A percentile compares a stretch with the other conserved stretches of the same genome.
These are phyloP conservation scores for Chlorella sp. DNA, from an alignment of 139 green algal genomes.

Conservation along the genomic window DNA sequence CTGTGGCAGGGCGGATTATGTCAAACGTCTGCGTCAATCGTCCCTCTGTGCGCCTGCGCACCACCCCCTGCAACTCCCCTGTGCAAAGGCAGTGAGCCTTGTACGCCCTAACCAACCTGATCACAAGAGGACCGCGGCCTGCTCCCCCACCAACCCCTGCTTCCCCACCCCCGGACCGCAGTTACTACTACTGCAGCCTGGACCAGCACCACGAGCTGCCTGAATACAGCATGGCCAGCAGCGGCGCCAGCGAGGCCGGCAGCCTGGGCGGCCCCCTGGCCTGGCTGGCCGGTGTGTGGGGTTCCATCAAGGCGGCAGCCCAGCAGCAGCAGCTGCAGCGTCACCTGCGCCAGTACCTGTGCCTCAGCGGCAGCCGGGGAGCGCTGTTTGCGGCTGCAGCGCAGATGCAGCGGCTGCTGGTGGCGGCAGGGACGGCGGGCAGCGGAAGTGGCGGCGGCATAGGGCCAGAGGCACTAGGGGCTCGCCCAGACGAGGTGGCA, in stretches of 20 bases:
- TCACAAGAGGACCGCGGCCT: no score
- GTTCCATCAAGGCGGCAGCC: neutral
- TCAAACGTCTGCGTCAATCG: no score
- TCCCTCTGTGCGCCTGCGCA: no score
- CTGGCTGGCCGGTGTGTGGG: conserved; percentile 31
- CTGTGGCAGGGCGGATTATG: no score
- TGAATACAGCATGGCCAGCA: conserved; percentile 6
- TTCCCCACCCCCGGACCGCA: neutral
- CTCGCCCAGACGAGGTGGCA: neutral
- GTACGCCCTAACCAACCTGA: no score
- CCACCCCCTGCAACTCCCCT: no score
- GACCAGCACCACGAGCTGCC: conserved; percentile 2
- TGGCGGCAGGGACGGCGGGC: neutral
- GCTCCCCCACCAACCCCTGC: neutral
- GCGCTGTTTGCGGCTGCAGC: neutral
- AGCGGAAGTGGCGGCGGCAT: neutral
- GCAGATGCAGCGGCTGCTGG: conserved; percentile 25
- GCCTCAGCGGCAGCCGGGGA: conserved; percentile 1
- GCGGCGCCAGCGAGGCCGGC: conserved; percentile 6
- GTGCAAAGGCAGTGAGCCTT: no score
- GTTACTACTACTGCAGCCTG: conserved; percentile 25
- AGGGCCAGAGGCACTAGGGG: neutral
- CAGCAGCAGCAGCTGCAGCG: conserved; percentile 29
- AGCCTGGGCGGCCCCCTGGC: neutral
- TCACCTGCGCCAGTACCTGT: conserved; percentile 19